Percentiles rank a stretch among this genome's conserved stretches.
Evolutionary conservation across 805 yeast genomes (phyloP).

Genomic region (Metschnikowia picachoensis): DNA sequence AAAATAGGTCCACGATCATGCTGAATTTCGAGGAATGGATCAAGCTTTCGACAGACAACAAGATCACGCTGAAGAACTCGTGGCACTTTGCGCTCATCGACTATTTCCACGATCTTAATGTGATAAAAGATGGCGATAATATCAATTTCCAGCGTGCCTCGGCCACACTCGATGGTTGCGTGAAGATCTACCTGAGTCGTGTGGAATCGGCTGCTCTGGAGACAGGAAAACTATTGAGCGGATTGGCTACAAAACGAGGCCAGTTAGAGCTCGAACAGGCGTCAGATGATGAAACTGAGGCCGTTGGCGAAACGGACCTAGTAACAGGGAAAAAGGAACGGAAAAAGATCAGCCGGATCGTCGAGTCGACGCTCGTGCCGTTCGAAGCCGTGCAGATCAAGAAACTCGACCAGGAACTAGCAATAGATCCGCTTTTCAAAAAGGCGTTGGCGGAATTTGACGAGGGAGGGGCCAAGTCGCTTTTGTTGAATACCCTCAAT

Average conservation of each 20-base stretch:
- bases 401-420: constrained; percentile 59
- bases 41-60: constrained; percentile 47
- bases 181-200: constrained; percentile 84
- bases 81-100: constrained; percentile 92
- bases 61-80: constrained; percentile 77
- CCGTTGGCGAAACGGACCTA: constrained; percentile 16
- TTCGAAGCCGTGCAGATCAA: constrained; percentile 51
- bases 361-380: constrained; percentile 19
- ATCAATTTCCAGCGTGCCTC: constrained; percentile 90
- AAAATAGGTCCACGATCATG: constrained; percentile 39
- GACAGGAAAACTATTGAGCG: constrained; percentile 78
- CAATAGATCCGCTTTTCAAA: constrained; percentile 71
- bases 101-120: constrained; percentile 79
- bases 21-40: constrained; percentile 48
- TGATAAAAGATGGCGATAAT: constrained; percentile 66
- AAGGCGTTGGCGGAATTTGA: constrained; percentile 75
- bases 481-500: constrained; percentile 58
- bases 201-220: constrained; percentile 91
- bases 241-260: constrained; percentile 45
- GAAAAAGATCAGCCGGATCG: constrained; percentile 18
- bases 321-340: constrained; percentile 18
- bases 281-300: constrained; percentile 18
- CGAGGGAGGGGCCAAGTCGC: constrained; percentile 77
- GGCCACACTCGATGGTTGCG: constrained; percentile 91
- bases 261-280: constrained; percentile 20